phyloP scores from a whole-genome alignment of 2,329 filamentous ascomycete species.

The Zymoseptoria brevis region DNA sequence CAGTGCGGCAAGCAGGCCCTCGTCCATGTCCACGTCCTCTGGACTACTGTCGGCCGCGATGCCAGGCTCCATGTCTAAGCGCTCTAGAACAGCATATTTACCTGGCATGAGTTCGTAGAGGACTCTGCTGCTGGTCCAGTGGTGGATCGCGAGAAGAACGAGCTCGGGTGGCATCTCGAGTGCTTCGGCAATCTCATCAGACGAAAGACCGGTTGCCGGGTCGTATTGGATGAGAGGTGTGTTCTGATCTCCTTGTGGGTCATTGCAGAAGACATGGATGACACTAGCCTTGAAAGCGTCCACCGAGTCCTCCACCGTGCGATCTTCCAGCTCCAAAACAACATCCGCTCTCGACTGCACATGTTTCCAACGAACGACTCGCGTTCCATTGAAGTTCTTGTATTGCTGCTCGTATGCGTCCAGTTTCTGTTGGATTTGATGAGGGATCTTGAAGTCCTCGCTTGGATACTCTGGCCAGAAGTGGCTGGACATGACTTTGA shows the following conservation, averaged over 20 bases:
- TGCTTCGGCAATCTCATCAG: constrained; percentile 40
- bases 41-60: constrained; percentile 22
- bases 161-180: constrained; percentile 70
- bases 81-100: constrained; percentile 62
- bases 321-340: constrained; percentile 74
- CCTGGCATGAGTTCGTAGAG: constrained; percentile 48
- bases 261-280: constrained; percentile 65
- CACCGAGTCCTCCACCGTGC: constrained; percentile 63
- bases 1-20: constrained; percentile 33
- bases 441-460: constrained; percentile 59
- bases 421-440: constrained; percentile 53
- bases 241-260: constrained; percentile 31
- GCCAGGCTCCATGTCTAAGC: constrained; percentile 36
- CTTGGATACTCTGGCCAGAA: constrained; percentile 83
- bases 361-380: constrained; percentile 83
- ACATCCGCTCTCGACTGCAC: constrained; percentile 66
- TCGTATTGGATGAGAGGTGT: constrained; percentile 6
- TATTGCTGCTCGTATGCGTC: constrained; percentile 67
- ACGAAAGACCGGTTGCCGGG: constrained; percentile 23
- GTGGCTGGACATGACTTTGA: constrained; percentile 77
- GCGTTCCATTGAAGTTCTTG: constrained; percentile 68
- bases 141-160: constrained; percentile 57
- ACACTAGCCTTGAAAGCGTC: constrained; percentile 81
- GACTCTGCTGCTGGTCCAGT: constrained; percentile 64
- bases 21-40: constrained; percentile 16